Percentiles rank a stretch among this genome's conserved stretches.
phyloP scores from a whole-genome alignment of 345 rosid species.

The Conringia planisiliqua region DNA sequence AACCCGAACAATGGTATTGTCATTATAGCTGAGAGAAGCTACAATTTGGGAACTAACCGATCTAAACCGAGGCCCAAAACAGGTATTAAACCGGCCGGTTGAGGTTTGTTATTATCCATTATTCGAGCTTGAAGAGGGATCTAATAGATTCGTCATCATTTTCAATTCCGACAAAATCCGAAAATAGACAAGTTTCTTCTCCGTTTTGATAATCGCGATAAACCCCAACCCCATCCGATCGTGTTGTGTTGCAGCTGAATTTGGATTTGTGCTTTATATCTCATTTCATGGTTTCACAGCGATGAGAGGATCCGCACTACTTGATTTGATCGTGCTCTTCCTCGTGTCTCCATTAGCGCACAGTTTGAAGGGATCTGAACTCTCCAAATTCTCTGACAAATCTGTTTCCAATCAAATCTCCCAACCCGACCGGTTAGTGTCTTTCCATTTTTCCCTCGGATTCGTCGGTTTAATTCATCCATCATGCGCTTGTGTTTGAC shows the following conservation, averaged over 20 bases:
- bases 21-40: too few species aligned
- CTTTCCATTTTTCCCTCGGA: not conserved
- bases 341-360: constrained; percentile 40
- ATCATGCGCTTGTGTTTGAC: not conserved
- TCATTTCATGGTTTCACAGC: constrained; percentile 22
- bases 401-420: constrained; percentile 35
- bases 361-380: constrained; percentile 34
- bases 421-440: constrained; percentile 45
- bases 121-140: not conserved
- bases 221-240: constrained; percentile 10
- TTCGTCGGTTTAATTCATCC: not conserved
- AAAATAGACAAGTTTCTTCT: not conserved
- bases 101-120: not conserved
- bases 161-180: constrained; percentile 19
- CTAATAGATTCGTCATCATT: not conserved
- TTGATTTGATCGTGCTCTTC: constrained; percentile 33
- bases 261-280: not conserved
- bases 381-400: constrained; percentile 41
- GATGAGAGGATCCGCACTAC: constrained; percentile 49
- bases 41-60: not conserved
- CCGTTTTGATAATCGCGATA: not conserved
- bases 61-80: not conserved
- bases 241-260: not conserved
- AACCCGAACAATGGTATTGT: too few species aligned
- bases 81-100: not conserved